These are phyloP conservation scores for Claviceps sorghi DNA, from an alignment of 2,329 filamentous ascomycete genomes.

Conservation along the genomic window DNA sequence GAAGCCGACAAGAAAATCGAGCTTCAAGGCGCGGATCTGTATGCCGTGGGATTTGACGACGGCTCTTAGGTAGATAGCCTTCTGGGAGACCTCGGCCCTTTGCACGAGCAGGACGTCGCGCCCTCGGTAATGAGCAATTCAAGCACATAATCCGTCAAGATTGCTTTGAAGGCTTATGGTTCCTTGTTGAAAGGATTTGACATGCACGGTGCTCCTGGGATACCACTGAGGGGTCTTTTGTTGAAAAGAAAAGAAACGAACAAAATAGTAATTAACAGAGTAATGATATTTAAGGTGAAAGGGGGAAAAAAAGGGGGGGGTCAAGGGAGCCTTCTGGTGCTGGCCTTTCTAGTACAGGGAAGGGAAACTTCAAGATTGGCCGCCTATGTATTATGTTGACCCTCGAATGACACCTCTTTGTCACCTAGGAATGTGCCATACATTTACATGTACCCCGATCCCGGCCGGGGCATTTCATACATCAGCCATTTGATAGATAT, in stretches of 20 bases:
- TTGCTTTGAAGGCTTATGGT: too few species aligned
- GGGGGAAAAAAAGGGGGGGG: not conserved
- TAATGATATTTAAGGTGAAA: not conserved
- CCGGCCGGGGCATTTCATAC: not conserved
- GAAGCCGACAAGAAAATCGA: slow-evolving; percentile 8
- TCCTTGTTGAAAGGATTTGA: too few species aligned
- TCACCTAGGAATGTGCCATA: not conserved
- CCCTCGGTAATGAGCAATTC: too few species aligned
- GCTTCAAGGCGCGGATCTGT: slow-evolving; percentile 15
- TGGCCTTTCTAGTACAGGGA: not conserved
- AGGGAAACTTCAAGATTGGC: not conserved
- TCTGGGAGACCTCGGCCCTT: too few species aligned
- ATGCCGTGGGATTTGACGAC: slow-evolving; percentile 15
- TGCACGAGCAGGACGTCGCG: too few species aligned
- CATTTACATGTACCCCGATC: not conserved
- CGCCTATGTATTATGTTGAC: not conserved
- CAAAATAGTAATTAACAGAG: not conserved
- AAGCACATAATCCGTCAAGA: too few species aligned
- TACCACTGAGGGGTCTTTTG: too few species aligned
- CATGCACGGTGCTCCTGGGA: too few species aligned
- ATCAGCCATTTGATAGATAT: not conserved
- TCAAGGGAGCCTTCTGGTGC: not conserved
- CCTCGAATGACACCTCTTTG: not conserved
- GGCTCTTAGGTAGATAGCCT: slow-evolving; percentile 2
- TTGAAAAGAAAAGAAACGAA: too few species aligned